A percentile compares a stretch with the other conserved stretches of the same genome.
phyloP scores from a whole-genome alignment of 805 yeast genomes.

The Wickerhamiella occidentalis region DNA sequence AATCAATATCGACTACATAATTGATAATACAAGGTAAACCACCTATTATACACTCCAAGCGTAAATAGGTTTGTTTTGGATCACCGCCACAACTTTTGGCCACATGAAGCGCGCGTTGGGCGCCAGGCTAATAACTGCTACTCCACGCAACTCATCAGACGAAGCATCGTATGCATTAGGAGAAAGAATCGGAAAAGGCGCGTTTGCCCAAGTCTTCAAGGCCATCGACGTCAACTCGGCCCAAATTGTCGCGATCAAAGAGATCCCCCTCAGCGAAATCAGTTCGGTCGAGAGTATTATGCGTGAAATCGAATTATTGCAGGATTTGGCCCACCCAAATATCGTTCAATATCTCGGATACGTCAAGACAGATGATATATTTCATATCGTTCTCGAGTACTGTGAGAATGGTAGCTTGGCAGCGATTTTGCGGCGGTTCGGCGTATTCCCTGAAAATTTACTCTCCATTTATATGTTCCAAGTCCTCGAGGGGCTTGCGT shows the following conservation, averaged over 20 bases:
- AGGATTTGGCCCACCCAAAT: constrained; percentile 51
- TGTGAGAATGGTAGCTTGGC: constrained; percentile 56
- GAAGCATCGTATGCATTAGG: constrained; percentile 28
- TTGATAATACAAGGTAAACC: too few species aligned
- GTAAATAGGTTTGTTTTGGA: background rate
- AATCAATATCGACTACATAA: too few species aligned
- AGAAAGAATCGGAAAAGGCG: constrained; percentile 76
- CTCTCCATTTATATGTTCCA: constrained; percentile 40
- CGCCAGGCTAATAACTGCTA: constrained; percentile 16
- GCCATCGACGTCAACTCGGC: constrained; percentile 57
- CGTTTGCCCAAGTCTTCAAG: constrained; percentile 75
- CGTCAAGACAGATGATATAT: constrained; percentile 39
- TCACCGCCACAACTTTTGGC: background rate
- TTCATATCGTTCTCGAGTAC: constrained; percentile 50
- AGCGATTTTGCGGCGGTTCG: constrained; percentile 39
- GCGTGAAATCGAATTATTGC: constrained; percentile 59
- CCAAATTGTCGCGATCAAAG: constrained; percentile 68
- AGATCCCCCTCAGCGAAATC: constrained; percentile 42
- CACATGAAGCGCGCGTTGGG: constrained; percentile 19
- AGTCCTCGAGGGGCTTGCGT: constrained; percentile 48
- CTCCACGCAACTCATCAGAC: constrained; percentile 21
- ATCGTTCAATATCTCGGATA: constrained; percentile 60
- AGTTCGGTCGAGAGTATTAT: constrained; percentile 32
- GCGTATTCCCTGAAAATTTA: constrained; percentile 44
- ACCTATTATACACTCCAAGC: too few species aligned